Conservation (phyloP, 768 basidiomycete species). For the Kwoniella dejecticola region DNA sequence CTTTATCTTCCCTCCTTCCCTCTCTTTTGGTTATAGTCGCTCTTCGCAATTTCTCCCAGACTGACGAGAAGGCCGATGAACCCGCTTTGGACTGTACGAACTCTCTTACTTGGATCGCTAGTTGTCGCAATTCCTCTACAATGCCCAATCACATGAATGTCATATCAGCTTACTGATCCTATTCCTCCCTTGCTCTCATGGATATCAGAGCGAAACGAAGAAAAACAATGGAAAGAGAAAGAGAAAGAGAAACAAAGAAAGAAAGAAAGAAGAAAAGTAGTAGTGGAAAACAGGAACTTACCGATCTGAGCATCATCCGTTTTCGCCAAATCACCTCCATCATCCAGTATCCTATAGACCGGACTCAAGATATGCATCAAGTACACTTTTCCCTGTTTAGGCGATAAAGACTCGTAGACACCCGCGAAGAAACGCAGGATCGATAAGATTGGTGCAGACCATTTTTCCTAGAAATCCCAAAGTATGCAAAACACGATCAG, state of each 20-base stretch:
- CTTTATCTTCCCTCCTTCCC: constrained; percentile 68
- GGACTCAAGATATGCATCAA: constrained; percentile 83
- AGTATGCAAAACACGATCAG: neutral
- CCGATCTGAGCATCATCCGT: constrained; percentile 36
- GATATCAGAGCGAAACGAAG: too few species aligned
- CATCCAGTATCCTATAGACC: constrained; percentile 81
- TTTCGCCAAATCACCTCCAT: constrained; percentile 60
- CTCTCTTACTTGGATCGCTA: constrained; percentile 80
- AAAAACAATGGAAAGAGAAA: neutral
- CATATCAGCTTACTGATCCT: too few species aligned
- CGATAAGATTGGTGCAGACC: constrained; percentile 78
- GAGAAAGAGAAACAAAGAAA: neutral
- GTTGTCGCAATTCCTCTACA: constrained; percentile 77
- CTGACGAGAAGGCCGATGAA: constrained; percentile 74
- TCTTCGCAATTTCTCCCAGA: constrained; percentile 80
- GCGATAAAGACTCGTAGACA: constrained; percentile 73
- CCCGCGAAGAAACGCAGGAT: constrained; percentile 92
- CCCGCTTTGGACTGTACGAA: constrained; percentile 86
- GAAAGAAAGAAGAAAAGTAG: neutral
- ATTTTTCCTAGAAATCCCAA: constrained; percentile 64
- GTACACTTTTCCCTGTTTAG: constrained; percentile 65
- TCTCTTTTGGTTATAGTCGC: constrained; percentile 67
- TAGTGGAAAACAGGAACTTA: constrained; percentile 16
- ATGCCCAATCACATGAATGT: too few species aligned
- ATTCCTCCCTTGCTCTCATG: too few species aligned